phyloP scores from a whole-genome alignment of 257 asterid genomes.

The Solanum etuberosum region DNA sequence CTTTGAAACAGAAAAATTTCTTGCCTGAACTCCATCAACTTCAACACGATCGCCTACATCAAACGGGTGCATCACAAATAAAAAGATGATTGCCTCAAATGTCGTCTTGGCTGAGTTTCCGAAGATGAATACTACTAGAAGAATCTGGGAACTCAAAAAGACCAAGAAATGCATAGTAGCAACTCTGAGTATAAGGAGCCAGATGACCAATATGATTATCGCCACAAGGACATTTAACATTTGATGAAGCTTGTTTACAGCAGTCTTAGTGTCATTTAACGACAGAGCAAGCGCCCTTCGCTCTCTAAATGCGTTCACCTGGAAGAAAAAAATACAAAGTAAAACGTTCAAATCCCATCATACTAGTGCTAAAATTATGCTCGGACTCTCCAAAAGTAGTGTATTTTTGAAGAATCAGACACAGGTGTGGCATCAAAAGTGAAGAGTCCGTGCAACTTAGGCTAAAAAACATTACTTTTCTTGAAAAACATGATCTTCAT shows the following conservation, averaged over 20 bases:
- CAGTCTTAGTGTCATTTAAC: conserved; percentile 86
- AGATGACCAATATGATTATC: conserved; percentile 34
- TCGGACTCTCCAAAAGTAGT: neutral
- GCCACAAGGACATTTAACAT: conserved; percentile 58
- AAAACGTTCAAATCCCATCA: neutral
- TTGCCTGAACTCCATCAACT: conserved; percentile 80
- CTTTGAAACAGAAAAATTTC: neutral
- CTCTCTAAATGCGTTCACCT: conserved; percentile 87
- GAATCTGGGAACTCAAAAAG: conserved; percentile 77
- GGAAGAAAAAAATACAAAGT: neutral
- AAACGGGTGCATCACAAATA: conserved; percentile 91
- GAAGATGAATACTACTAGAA: conserved; percentile 74
- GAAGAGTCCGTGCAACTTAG: too few species aligned
- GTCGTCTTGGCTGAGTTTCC: conserved; percentile 91
- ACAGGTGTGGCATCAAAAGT: too few species aligned
- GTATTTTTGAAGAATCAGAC: neutral
- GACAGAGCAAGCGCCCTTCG: conserved; percentile 85
- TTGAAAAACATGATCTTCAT: neutral
- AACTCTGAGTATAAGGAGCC: conserved; percentile 81
- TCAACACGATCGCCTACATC: conserved; percentile 98
- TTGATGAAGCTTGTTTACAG: conserved; percentile 76
- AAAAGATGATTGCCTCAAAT: conserved; percentile 82
- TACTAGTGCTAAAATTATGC: neutral
- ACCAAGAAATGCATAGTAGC: conserved; percentile 69
- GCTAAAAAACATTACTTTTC: neutral